phyloP scores from a whole-genome alignment of 176 grass and related monocot genomes.

The Ampelocalamus luodianensis region DNA sequence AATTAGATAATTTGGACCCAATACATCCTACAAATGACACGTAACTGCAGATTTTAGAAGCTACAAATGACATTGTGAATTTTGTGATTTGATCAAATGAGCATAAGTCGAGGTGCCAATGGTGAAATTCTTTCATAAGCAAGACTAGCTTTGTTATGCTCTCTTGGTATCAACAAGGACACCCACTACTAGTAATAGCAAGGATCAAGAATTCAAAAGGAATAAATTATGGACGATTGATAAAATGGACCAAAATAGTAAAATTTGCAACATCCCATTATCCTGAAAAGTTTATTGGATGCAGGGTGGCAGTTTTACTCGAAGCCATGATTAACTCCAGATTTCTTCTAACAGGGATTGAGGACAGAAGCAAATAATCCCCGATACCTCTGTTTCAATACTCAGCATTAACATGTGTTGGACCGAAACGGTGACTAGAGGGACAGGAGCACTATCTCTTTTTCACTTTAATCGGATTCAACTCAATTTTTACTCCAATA shows the following conservation, averaged over 20 bases:
- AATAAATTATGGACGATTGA: neutral
- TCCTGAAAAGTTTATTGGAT: neutral
- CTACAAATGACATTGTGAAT: neutral
- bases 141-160: too few species aligned
- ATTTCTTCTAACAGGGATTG: neutral
- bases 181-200: too few species aligned
- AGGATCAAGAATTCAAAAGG: neutral
- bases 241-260: neutral
- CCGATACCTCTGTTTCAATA: neutral
- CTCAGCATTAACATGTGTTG: too few species aligned
- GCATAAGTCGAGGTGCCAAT: neutral
- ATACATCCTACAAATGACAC: neutral
- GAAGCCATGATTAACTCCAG: conserved; percentile 23
- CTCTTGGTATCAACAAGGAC: too few species aligned
- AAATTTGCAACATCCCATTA: neutral
- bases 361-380: neutral
- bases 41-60: neutral
- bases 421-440: too few species aligned
- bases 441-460: too few species aligned
- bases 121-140: too few species aligned
- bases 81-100: conserved; percentile 19
- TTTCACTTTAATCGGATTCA: too few species aligned
- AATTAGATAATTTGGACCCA: neutral
- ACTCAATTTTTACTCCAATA: too few species aligned
- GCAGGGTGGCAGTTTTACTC: neutral